Base-by-base conservation (phyloP, 2,329 filamentous ascomycete species). In the Chalara sp. region DNA sequence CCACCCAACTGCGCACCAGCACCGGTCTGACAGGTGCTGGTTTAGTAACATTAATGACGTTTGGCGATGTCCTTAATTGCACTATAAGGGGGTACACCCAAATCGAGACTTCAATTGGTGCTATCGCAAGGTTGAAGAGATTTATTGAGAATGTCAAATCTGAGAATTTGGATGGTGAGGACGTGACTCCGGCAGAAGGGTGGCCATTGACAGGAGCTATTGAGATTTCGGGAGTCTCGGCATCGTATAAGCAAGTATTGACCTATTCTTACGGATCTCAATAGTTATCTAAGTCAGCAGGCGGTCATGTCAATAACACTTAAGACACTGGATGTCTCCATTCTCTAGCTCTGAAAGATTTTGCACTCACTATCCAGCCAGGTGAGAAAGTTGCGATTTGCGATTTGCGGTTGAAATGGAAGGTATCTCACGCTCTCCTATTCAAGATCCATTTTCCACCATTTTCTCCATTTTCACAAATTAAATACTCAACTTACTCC, bases 301-400 rank as follows among this genome's bases (percentile, higher is more conserved):
- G 35, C 35, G 8, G 8, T 8, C n/a, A n/a, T 8, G 35, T 8
- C 35, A 39, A 39, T n/a, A 39, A 39, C n/a, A 39, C 8, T 39
- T 8, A 39, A 8, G 35, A 39, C n/a, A 39, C n/a, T 39, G 35
- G n/a, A 39, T 8, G 8, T 39, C n/a, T n/a, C 8, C 35, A 39
- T 8, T 39, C 35, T 39, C 35, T 39, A 39, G 35, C 35, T 39
- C 35, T 39, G 8, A 39, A 39, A 39, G 35, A 39, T 39, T n/a
- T 39, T n/a, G n/a, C 35, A 8, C 35, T 39, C 35, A 8, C 35
- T n/a, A n/a, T n/a, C 21, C 21, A 46, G 0, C 39, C 64, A 1
- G 63, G 65, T 3, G 59, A 68, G 49, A 68, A 67, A 46, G 44
- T 58, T 5, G 56, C 45, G 1, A 54, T n/a, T n/a, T n/a, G n/a